phyloP scores from a whole-genome alignment of 2,329 filamentous ascomycete genomes.

The Fusarium succisae region DNA sequence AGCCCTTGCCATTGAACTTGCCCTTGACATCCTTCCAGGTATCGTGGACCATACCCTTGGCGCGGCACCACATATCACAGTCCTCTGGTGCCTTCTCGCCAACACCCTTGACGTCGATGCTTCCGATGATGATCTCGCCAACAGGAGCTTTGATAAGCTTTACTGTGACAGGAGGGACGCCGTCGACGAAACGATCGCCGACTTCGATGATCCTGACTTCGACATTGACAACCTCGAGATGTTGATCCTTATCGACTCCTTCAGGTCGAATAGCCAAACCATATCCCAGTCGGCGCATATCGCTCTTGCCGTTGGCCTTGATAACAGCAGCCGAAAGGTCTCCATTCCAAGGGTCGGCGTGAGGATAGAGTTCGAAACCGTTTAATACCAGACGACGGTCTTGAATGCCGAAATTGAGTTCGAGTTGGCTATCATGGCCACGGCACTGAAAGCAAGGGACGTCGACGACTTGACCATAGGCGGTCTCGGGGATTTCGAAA shows the following conservation, averaged over 20 bases:
- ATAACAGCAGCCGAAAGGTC: slow-evolving; percentile 58
- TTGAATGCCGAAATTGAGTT: slow-evolving; percentile 65
- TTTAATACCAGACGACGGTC: slow-evolving; percentile 63
- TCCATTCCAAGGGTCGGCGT: slow-evolving; percentile 56
- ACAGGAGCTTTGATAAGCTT: slow-evolving; percentile 68
- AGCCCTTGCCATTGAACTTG: slow-evolving; percentile 40
- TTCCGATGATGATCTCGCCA: slow-evolving; percentile 64
- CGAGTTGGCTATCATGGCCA: slow-evolving; percentile 56
- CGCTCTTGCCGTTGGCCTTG: slow-evolving; percentile 49
- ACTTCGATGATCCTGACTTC: slow-evolving; percentile 70
- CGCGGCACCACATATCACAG: slow-evolving; percentile 63
- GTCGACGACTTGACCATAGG: slow-evolving; percentile 53
- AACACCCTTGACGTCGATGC: slow-evolving; percentile 52
- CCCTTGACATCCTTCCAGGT: slow-evolving; percentile 42
- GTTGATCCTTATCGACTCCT: slow-evolving; percentile 60
- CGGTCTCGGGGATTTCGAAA: slow-evolving; percentile 49
- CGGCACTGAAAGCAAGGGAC: slow-evolving; percentile 66
- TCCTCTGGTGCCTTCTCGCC: slow-evolving; percentile 10
- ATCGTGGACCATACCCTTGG: slow-evolving; percentile 50
- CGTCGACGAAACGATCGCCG: slow-evolving; percentile 63
- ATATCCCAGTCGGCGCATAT: slow-evolving; percentile 59
- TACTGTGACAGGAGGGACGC: slow-evolving; percentile 65
- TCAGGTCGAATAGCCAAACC: slow-evolving; percentile 54
- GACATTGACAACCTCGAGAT: slow-evolving; percentile 62
- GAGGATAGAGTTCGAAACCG: slow-evolving; percentile 68